Base-by-base conservation (phyloP, 495 filamentous ascomycete species). In the Beverwykella pulmonaria region DNA sequence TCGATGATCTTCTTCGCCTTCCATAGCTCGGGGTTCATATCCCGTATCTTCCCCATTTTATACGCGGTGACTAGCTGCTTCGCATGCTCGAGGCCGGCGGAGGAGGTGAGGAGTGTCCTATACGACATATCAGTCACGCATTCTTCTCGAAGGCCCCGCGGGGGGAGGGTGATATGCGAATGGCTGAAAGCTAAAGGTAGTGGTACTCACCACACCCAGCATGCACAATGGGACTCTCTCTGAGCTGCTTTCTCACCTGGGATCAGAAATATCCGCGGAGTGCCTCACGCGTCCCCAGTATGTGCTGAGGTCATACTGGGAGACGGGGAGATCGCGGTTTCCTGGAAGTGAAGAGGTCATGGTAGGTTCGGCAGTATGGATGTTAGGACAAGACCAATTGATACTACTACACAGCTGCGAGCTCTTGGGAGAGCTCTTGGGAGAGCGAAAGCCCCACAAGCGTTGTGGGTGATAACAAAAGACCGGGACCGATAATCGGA, bases 261-360 rank as follows among this genome's bases (percentile, higher is more conserved):
- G 94, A 81, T 98, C 94, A 75, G 92, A 87, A 65, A 98, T 86
- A 71, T 93, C 88, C 14, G 89, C 90, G 2, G 92, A 88, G 79
- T 98, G 94, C 74, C 85, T 84, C 67, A 98, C 95, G 15, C 94
- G 88, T 48, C 94, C 94, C 91, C 90, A 93, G 79, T 98, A 98
- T 57, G 92, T 96, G 71, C 77, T 86, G 73, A 98, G 82, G 74
- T 98, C 89, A 81, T 97, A 93, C 76, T 91, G 92, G 20, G 94
- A 98, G 53, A 86, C 83, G 61, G 94, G 94, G 27, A 95, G 84
- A 71, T 94, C 90, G 71, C 93, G 87, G 61, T 79, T 86, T 62
- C 94, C 94, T 47, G 93, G 92, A 7, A 97, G 82, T 41, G 94
- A 96, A 65, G 92, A 82, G 25, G 94, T 96, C 94, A 98, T 98